Percentiles rank a stretch among this genome's conserved stretches.
These are phyloP conservation scores for Mallotus japonicus DNA, from an alignment of 441 rosid genomes.

Conservation along the genomic window DNA sequence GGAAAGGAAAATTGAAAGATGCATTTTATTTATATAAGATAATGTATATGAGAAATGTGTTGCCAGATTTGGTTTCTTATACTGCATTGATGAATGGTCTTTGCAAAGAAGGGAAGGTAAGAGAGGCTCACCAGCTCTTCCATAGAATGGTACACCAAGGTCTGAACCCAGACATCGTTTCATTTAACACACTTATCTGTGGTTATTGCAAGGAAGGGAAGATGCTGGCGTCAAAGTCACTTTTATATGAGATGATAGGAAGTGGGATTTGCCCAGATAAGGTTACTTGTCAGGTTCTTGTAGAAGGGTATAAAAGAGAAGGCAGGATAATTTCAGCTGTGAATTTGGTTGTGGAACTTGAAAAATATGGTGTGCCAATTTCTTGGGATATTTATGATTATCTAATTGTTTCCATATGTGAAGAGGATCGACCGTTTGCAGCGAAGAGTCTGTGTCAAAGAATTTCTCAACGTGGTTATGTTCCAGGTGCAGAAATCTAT, in stretches of 20 bases:
- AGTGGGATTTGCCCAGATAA: slow-evolving; percentile 52
- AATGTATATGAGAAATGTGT: slow-evolving; percentile 62
- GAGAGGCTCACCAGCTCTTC: slow-evolving; percentile 76
- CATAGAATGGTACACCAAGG: slow-evolving; percentile 69
- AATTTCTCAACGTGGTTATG: slow-evolving; percentile 42
- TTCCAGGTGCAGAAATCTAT: slow-evolving; percentile 40
- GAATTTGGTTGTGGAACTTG: slow-evolving; percentile 69
- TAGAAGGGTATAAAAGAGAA: slow-evolving; percentile 55
- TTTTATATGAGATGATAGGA: slow-evolving; percentile 68
- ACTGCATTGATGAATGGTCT: slow-evolving; percentile 72
- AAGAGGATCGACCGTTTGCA: slow-evolving; percentile 69
- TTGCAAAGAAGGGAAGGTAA: slow-evolving; percentile 64
- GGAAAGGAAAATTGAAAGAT: slow-evolving; percentile 60
- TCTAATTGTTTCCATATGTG: slow-evolving; percentile 54
- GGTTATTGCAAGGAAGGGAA: slow-evolving; percentile 72
- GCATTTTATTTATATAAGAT: slow-evolving; percentile 77
- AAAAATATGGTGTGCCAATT: slow-evolving; percentile 46
- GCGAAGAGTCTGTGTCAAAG: slow-evolving; percentile 61
- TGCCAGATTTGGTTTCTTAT: slow-evolving; percentile 72
- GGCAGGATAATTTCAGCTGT: slow-evolving; percentile 66
- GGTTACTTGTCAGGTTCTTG: slow-evolving; percentile 53
- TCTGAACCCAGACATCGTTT: slow-evolving; percentile 54
- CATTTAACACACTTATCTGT: slow-evolving; percentile 68
- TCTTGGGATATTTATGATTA: slow-evolving; percentile 45
- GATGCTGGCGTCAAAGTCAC: slow-evolving; percentile 52